Conservation (phyloP, 257 asterid species). For the Salvia hispanica region DNA sequence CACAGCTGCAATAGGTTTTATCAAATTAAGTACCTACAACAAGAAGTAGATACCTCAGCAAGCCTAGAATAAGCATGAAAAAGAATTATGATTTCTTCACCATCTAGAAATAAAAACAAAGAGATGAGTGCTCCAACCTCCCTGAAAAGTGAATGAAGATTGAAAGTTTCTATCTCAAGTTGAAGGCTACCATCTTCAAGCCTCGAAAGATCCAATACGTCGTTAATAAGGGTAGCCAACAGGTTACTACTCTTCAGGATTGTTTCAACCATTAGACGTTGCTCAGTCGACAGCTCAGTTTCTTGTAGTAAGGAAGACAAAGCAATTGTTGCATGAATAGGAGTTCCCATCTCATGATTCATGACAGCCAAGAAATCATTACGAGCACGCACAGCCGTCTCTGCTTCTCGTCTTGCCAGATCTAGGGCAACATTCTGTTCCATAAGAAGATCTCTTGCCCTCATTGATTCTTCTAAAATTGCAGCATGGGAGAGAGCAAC, state of each 20-base stretch:
- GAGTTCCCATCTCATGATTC: slow-evolving; percentile 99
- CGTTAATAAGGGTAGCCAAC: slow-evolving; percentile 91
- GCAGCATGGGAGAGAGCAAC: slow-evolving; percentile 99
- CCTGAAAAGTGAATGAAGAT: slow-evolving; percentile 78
- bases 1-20: slow-evolving; percentile 89
- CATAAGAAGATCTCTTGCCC: slow-evolving; percentile 93
- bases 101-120: slow-evolving; percentile 10
- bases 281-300: slow-evolving; percentile 89
- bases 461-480: slow-evolving; percentile 95
- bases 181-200: slow-evolving; percentile 97
- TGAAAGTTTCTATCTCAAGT: slow-evolving; percentile 73
- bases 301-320: slow-evolving; percentile 90
- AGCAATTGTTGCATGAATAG: slow-evolving; percentile 95
- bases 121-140: slow-evolving; percentile 53
- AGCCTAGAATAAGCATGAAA: slow-evolving; percentile 32
- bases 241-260: slow-evolving; percentile 95
- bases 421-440: slow-evolving; percentile 93
- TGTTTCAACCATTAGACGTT: slow-evolving; percentile 96
- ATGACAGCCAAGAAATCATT: slow-evolving; percentile 96
- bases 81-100: background rate
- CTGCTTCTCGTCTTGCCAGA: slow-evolving; percentile 96
- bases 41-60: slow-evolving; percentile 33
- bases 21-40: slow-evolving; percentile 66
- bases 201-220: slow-evolving; percentile 96
- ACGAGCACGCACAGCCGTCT: slow-evolving; percentile 92